phyloP scores from a whole-genome alignment of 1,284 basidiomycete genomes.

The Gomphus sp. region DNA sequence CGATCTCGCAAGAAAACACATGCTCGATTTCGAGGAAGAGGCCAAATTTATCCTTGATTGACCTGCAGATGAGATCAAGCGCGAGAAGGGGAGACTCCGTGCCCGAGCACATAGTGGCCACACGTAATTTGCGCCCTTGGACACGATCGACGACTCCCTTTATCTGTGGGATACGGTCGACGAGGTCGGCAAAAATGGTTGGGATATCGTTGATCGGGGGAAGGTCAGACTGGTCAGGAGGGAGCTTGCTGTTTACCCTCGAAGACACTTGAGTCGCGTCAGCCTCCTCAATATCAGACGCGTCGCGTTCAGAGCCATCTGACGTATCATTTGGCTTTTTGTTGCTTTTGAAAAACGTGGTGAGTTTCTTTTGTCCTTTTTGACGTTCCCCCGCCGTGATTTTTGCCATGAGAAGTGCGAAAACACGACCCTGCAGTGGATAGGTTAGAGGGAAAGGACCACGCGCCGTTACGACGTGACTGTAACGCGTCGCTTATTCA shows the following conservation, averaged over 20 bases:
- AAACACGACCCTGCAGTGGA: background rate
- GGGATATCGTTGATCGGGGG: constrained; percentile 82
- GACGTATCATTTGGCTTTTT: constrained; percentile 12
- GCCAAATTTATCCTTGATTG: constrained; percentile 62
- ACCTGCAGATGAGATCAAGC: constrained; percentile 71
- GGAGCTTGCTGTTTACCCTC: constrained; percentile 13
- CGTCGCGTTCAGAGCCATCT: constrained; percentile 13
- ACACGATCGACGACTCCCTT: constrained; percentile 62
- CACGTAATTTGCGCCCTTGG: constrained; percentile 76
- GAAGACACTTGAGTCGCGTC: constrained; percentile 16
- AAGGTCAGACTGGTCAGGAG: constrained; percentile 49
- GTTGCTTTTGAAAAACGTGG: constrained; percentile 40
- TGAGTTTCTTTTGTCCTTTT: constrained; percentile 45
- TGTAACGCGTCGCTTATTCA: background rate
- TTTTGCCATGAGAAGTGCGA: constrained; percentile 35
- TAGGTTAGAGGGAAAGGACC: constrained; percentile 2
- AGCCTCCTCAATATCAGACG: constrained; percentile 22
- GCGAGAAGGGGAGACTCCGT: constrained; percentile 93
- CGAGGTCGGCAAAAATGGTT: constrained; percentile 80
- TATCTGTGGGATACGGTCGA: constrained; percentile 61
- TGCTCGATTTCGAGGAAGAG: constrained; percentile 73
- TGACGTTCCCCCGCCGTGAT: constrained; percentile 19
- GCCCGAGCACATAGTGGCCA: constrained; percentile 97
- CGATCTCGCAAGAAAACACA: constrained; percentile 96
- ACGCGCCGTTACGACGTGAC: constrained; percentile 8